These are phyloP conservation scores for Penicillium sp. DNA, from an alignment of 2,329 filamentous ascomycete genomes.

Conservation along the genomic window DNA sequence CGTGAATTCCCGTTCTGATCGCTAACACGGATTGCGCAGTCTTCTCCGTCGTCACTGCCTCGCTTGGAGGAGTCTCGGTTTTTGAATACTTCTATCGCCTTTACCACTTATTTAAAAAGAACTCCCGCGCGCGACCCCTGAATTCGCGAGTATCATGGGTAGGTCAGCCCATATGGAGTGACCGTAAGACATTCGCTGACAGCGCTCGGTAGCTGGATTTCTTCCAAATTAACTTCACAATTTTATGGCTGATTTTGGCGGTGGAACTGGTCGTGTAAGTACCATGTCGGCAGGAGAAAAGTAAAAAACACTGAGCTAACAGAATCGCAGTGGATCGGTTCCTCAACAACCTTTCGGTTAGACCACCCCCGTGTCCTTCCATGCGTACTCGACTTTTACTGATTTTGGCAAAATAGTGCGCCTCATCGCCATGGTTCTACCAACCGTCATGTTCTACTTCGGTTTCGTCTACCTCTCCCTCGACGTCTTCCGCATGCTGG, in stretches of 20 bases:
- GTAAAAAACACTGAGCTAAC: constrained; percentile 13
- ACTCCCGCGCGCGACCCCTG: constrained; percentile 38
- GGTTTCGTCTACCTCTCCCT: constrained; percentile 42
- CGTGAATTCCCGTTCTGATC: background rate
- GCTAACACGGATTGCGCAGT: constrained; percentile 27
- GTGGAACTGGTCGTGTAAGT: constrained; percentile 43
- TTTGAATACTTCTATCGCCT: constrained; percentile 45
- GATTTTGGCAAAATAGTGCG: constrained; percentile 31
- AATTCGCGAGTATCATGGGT: constrained; percentile 46
- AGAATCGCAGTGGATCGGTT: constrained; percentile 39
- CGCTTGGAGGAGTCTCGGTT: constrained; percentile 42
- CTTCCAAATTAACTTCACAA: constrained; percentile 47
- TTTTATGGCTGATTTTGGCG: constrained; percentile 44
- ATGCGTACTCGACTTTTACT: background rate
- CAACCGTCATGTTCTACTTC: constrained; percentile 47
- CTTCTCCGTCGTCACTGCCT: constrained; percentile 43
- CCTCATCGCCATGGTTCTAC: constrained; percentile 44
- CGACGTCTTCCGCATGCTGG: constrained; percentile 41
- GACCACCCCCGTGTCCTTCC: constrained; percentile 2
- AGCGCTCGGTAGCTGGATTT: constrained; percentile 38
- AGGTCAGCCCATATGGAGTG: constrained; percentile 7
- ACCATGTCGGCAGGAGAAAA: background rate
- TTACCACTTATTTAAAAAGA: constrained; percentile 38
- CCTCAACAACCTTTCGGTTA: constrained; percentile 40
- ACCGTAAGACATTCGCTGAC: constrained; percentile 6